These are phyloP conservation scores for Xylaria sp. DNA, from an alignment of 495 filamentous ascomycete genomes.

Conservation along the genomic window DNA sequence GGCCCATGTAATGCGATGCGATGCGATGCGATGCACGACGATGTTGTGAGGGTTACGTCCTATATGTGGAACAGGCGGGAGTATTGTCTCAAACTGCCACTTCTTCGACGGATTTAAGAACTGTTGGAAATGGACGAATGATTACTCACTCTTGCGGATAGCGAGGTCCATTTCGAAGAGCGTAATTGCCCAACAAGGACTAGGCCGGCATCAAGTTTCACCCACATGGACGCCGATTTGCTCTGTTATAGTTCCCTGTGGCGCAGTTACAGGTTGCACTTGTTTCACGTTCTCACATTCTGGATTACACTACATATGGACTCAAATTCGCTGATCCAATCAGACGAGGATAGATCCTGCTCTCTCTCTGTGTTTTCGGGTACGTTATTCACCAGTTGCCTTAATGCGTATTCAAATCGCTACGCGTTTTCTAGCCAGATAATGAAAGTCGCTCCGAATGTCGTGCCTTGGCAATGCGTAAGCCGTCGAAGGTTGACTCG, in stretches of 20 bases:
- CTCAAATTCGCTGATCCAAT: not conserved
- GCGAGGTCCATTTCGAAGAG: constrained; percentile 5
- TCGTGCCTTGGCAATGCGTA: not conserved
- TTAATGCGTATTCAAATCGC: not conserved
- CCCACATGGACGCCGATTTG: not conserved
- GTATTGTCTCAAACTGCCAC: not conserved
- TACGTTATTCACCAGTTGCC: not conserved
- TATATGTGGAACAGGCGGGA: constrained; percentile 9
- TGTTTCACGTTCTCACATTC: constrained; percentile 1
- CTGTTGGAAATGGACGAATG: not conserved
- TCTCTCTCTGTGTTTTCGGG: not conserved
- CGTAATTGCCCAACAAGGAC: not conserved
- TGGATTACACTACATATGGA: constrained; percentile 4
- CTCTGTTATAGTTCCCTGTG: constrained; percentile 5
- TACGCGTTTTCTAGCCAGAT: not conserved
- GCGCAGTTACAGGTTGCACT: not conserved
- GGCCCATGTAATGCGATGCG: constrained; percentile 22
- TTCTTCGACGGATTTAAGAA: not conserved
- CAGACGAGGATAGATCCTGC: not conserved
- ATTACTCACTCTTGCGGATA: constrained; percentile 1
- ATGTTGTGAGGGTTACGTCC: constrained; percentile 15
- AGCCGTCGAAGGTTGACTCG: not conserved
- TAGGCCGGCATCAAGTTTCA: not conserved
- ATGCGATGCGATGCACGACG: constrained; percentile 32
- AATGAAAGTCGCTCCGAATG: not conserved